phyloP scores from a whole-genome alignment of 139 green algal species.

The Closterium sp. region DNA sequence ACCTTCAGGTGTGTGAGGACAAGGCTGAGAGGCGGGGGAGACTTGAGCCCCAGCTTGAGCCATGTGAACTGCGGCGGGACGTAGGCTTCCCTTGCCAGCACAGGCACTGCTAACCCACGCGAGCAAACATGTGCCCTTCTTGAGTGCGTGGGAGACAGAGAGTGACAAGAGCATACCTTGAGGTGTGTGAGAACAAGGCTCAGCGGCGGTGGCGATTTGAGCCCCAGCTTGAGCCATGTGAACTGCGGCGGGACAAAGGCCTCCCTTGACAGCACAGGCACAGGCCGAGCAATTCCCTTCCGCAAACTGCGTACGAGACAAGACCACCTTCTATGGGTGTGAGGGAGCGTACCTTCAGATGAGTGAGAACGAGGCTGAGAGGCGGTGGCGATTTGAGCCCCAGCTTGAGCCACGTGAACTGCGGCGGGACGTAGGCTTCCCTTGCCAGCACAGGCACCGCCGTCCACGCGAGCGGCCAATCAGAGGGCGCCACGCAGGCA shows the following conservation, averaged over 20 bases:
- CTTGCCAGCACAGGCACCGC: constrained; percentile 54
- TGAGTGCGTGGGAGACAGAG: too few species aligned
- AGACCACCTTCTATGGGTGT: too few species aligned
- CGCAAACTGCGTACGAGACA: too few species aligned
- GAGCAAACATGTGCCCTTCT: too few species aligned
- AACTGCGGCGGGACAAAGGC: constrained; percentile 35
- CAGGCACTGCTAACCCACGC: constrained; percentile 52
- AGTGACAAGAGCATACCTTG: neutral
- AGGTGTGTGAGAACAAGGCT: constrained; percentile 57
- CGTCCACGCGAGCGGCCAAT: constrained; percentile 38
- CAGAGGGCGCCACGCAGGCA: neutral
- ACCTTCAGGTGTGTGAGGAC: constrained; percentile 58
- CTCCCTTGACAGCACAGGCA: constrained; percentile 51
- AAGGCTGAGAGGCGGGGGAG: constrained; percentile 47
- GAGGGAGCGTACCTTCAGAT: constrained; percentile 43
- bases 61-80: constrained; percentile 41
- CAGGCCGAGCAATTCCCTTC: too few species aligned
- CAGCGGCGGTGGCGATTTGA: constrained; percentile 57
- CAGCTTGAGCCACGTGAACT: constrained; percentile 48
- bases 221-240: constrained; percentile 46
- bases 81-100: constrained; percentile 9
- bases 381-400: constrained; percentile 57
- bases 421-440: constrained; percentile 23
- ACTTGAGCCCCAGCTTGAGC: constrained; percentile 54
- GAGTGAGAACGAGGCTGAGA: constrained; percentile 44